A percentile compares a stretch with the other conserved stretches of the same genome.
Evolutionary conservation across 116 monocot genomes (phyloP).

Genomic region (Iris pallida): DNA sequence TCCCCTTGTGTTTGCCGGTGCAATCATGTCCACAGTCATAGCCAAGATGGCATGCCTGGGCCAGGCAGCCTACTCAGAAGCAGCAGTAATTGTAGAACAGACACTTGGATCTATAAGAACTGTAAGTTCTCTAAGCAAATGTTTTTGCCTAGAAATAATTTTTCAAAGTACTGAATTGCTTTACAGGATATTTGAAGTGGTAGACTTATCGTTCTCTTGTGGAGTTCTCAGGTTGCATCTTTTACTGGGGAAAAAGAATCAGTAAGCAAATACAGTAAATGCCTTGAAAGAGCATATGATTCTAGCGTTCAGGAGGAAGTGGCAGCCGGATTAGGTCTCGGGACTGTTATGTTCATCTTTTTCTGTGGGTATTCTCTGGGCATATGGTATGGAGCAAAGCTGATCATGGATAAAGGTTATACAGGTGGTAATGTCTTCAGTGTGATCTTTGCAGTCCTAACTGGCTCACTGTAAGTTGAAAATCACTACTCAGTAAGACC

Average conservation of each 20-base stretch:
- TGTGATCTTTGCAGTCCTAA: slow-evolving; percentile 13
- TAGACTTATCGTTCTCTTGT: not conserved
- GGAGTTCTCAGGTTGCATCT: slow-evolving; percentile 14
- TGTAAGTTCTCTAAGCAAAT: not conserved
- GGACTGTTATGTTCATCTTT: not conserved
- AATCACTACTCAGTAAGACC: too few species aligned
- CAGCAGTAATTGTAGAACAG: slow-evolving; percentile 1
- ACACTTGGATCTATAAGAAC: slow-evolving; percentile 1
- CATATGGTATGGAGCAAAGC: slow-evolving; percentile 17
- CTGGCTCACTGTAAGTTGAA: slow-evolving; percentile 15
- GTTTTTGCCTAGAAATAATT: not conserved
- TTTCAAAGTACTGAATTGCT: not conserved
- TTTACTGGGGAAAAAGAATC: slow-evolving; percentile 20
- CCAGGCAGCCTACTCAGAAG: not conserved
- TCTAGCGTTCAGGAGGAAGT: slow-evolving; percentile 13
- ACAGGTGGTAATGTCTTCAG: slow-evolving; percentile 14
- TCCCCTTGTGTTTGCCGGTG: not conserved
- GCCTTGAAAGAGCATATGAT: slow-evolving; percentile 12
- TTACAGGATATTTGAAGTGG: not conserved
- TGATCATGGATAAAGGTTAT: slow-evolving; percentile 16
- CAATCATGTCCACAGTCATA: not conserved
- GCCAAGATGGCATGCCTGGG: not conserved
- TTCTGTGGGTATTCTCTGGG: slow-evolving; percentile 21
- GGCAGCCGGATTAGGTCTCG: slow-evolving; percentile 14
- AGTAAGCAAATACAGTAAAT: slow-evolving; percentile 5